These are phyloP conservation scores for Endoconidiophora laricicola DNA, from an alignment of 2,329 filamentous ascomycete species.

Conservation along the genomic window DNA sequence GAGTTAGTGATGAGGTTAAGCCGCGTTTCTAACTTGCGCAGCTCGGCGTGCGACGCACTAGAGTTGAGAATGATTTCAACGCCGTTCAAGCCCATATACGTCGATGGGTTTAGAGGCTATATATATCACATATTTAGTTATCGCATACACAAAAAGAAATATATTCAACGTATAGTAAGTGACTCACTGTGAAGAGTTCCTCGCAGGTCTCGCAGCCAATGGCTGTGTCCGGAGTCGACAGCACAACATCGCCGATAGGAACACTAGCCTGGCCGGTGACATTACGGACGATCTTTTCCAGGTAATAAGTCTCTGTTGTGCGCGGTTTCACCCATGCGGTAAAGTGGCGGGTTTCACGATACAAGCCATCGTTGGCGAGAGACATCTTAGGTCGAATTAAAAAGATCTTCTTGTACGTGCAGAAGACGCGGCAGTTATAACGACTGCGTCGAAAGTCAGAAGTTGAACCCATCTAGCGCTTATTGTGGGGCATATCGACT, in stretches of 20 bases:
- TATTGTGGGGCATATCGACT: not conserved
- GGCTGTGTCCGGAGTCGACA: conserved; percentile 24
- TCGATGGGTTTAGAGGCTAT: conserved; percentile 26
- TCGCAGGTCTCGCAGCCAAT: conserved; percentile 26
- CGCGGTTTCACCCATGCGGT: conserved; percentile 24
- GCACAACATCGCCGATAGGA: conserved; percentile 25
- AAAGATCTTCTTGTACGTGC: conserved; percentile 18
- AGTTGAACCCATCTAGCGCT: not conserved
- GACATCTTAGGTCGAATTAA: conserved; percentile 17
- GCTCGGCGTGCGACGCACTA: conserved; percentile 25
- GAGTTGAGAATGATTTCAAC: conserved; percentile 24
- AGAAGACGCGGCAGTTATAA: conserved; percentile 24
- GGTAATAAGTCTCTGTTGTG: conserved; percentile 23
- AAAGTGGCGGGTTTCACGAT: conserved; percentile 26
- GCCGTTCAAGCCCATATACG: conserved; percentile 47
- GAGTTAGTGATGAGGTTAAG: conserved; percentile 50
- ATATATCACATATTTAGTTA: not conserved
- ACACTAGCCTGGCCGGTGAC: conserved; percentile 21
- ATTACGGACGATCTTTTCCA: conserved; percentile 19
- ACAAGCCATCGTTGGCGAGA: conserved; percentile 23
- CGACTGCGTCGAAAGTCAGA: conserved; percentile 18
- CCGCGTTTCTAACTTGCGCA: conserved; percentile 48
- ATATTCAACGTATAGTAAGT: not conserved
- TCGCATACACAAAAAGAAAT: no score
- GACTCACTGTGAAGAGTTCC: conserved; percentile 19